Conservation (phyloP, 2,329 filamentous ascomycete genomes). For the Pseudogymnoascus verrucosus region DNA sequence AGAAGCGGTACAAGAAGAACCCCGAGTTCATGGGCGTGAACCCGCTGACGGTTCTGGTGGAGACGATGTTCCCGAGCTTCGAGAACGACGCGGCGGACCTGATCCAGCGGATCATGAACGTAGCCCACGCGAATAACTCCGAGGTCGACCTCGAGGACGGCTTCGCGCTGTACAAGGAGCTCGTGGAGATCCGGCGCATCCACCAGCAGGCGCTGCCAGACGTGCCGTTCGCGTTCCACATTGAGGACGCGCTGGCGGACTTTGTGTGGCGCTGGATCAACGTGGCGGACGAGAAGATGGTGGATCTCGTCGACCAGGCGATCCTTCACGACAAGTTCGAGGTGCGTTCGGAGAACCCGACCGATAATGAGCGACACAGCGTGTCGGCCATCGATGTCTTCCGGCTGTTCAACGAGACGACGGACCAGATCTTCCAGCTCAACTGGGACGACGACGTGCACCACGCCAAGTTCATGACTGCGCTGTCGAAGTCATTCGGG, state of each 20-base stretch:
- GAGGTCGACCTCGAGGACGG: slow-evolving; percentile 87
- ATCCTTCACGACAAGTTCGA: slow-evolving; percentile 85
- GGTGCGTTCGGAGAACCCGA: slow-evolving; percentile 57
- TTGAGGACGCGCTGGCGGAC: slow-evolving; percentile 76
- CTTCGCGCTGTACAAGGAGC: slow-evolving; percentile 84
- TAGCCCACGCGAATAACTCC: slow-evolving; percentile 57
- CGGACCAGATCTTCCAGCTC: slow-evolving; percentile 77
- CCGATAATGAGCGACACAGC: slow-evolving; percentile 82
- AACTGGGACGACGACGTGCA: slow-evolving; percentile 92
- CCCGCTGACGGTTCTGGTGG: slow-evolving; percentile 62
- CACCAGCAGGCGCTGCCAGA: slow-evolving; percentile 67
- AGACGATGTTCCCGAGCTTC: slow-evolving; percentile 81
- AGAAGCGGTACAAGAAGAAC: slow-evolving; percentile 84
- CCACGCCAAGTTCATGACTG: slow-evolving; percentile 95
- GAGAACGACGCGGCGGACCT: slow-evolving; percentile 83
- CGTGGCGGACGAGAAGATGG: slow-evolving; percentile 69
- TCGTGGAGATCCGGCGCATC: slow-evolving; percentile 76
- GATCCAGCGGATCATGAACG: slow-evolving; percentile 69
- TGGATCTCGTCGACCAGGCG: slow-evolving; percentile 79
- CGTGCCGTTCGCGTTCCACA: slow-evolving; percentile 72
- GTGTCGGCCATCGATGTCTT: slow-evolving; percentile 91
- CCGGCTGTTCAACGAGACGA: slow-evolving; percentile 83
- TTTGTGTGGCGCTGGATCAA: slow-evolving; percentile 97
- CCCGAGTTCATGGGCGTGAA: slow-evolving; percentile 75
- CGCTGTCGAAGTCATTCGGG: slow-evolving; percentile 76